These are phyloP conservation scores for Dothiorella sarmentorum DNA, from an alignment of 2,329 filamentous ascomycete genomes.

Conservation along the genomic window DNA sequence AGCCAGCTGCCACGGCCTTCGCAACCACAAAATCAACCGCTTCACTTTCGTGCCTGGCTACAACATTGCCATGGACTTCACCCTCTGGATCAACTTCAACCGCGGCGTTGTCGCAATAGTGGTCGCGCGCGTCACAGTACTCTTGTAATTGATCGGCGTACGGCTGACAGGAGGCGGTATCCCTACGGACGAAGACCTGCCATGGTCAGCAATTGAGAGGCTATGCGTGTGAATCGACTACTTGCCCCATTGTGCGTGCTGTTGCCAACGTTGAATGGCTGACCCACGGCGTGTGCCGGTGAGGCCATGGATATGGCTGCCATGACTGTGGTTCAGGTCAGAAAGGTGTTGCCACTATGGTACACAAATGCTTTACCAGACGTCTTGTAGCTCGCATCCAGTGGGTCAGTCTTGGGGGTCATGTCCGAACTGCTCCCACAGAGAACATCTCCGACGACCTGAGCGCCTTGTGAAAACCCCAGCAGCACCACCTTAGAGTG, in stretches of 20 bases:
- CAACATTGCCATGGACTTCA: not conserved
- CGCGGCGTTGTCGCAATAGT: not conserved
- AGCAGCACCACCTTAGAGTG: slow-evolving; percentile 28
- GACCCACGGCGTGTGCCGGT: not conserved
- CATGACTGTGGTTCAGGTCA: not conserved
- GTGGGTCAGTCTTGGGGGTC: not conserved
- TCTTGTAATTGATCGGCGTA: not conserved
- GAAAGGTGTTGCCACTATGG: too few relatives aligned
- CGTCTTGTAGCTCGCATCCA: not conserved
- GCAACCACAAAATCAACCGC: not conserved
- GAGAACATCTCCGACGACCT: slow-evolving; percentile 29
- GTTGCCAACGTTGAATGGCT: not conserved
- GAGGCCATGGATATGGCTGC: not conserved
- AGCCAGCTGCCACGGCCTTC: not conserved
- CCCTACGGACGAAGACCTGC: not conserved
- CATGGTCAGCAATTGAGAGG: not conserved
- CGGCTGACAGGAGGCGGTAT: not conserved
- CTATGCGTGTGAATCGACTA: too few relatives aligned
- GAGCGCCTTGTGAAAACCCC: slow-evolving; percentile 32
- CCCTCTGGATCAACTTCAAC: not conserved
- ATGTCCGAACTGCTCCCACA: slow-evolving; percentile 20
- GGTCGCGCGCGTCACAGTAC: not conserved
- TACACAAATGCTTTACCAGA: too few relatives aligned
- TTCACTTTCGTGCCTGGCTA: too few relatives aligned
- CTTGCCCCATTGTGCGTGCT: not conserved